These are phyloP conservation scores for Phlebopus sp. DNA, from an alignment of 1,284 basidiomycete genomes.

Conservation along the genomic window DNA sequence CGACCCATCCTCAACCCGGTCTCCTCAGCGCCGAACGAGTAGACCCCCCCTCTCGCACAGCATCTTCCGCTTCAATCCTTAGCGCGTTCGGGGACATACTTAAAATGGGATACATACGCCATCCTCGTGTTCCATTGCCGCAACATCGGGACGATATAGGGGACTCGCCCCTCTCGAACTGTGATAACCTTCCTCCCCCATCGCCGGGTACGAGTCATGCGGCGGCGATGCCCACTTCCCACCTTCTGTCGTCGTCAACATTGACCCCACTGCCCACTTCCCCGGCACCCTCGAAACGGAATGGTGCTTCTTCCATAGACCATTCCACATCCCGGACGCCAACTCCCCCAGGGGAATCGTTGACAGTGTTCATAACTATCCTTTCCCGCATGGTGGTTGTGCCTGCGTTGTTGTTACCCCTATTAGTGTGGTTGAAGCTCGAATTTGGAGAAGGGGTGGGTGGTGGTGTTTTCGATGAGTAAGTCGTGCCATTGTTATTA, in stretches of 20 bases:
- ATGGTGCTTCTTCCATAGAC: neutral
- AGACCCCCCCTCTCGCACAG: conserved; percentile 13
- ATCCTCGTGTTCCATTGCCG: neutral
- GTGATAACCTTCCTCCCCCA: no score
- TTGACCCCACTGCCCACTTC: neutral
- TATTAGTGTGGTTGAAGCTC: conserved; percentile 63
- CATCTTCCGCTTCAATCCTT: conserved; percentile 36
- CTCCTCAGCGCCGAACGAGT: neutral
- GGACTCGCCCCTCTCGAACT: no score
- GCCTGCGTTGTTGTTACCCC: conserved; percentile 73
- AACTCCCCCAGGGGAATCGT: conserved; percentile 64
- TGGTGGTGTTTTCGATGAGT: conserved; percentile 66
- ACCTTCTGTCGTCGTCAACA: neutral
- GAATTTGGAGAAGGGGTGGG: conserved; percentile 49
- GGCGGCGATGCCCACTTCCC: no score
- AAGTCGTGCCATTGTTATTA: conserved; percentile 33
- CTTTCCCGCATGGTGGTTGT: conserved; percentile 83
- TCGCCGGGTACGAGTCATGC: no score
- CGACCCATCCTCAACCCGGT: neutral
- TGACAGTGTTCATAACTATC: conserved; percentile 79
- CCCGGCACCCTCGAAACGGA: neutral
- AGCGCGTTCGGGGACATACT: conserved; percentile 44
- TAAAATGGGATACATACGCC: conserved; percentile 20
- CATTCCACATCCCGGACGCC: neutral
- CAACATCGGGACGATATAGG: neutral